Base-by-base conservation (phyloP, 805 yeast species). In the Ogataea methylovora region DNA sequence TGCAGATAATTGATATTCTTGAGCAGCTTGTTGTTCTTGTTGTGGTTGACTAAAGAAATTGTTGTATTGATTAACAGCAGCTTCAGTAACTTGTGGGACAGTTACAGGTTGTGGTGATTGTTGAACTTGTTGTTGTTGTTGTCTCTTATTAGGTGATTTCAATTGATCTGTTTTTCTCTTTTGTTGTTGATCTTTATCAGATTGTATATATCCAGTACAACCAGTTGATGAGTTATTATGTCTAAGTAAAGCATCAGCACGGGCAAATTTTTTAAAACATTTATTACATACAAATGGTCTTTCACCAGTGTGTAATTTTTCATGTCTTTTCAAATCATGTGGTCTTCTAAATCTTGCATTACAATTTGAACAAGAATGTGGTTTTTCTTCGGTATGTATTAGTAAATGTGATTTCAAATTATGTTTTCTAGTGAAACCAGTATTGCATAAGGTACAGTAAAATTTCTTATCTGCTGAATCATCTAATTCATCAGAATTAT, bases 241-340 rank as follows among this genome's bases (percentile, higher is more conserved):
- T 40, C 94, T 63, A 4, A 76, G 69, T 19, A 84, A 62, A 0
- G 94, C 87, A 54, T 84, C 94, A 1, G 78, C 76, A 23, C 94
- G 60, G 1, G 90, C 84, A 57, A 84, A 84, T 27, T 65, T 59
- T 30, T 81, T 65, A 12, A 71, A 70, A 58, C 94, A 84, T 30
- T 62, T 61, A 14, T 58, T 58, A 52, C 94, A 84, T 27, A 51
- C 56, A 50, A 60, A 77, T 2, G 90, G 88, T 11, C 14, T 10
- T 43, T 76, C 85, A 16, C 90, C 90, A 0, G 86, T 72, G 49
- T 84, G 94, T 24, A 79, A 63, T 54, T 79, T 79, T 37, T 71
- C 73, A 48, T 84, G 94, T 34, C 94, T 67, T 48, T 76, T 81
- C 47, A 84, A 63, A 52, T 84, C 94, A 52, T 83, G 88, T 21